phyloP scores from a whole-genome alignment of 192 early-diverging fungal species.

The Gamsiella multidivaricata region DNA sequence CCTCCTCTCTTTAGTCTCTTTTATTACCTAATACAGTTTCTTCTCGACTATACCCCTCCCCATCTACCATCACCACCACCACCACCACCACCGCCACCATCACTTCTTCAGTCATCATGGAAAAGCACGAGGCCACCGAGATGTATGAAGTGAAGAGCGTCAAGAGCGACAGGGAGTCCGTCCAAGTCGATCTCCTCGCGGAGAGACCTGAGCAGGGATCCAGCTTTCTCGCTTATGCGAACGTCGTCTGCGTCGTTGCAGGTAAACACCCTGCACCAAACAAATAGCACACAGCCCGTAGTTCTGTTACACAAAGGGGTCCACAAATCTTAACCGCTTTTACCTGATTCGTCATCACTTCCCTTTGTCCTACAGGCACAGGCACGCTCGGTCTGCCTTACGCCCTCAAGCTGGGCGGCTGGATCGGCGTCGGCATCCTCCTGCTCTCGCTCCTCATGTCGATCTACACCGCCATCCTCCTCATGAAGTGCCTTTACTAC shows the following conservation, averaged over 20 bases:
- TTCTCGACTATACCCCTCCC: too few relatives aligned
- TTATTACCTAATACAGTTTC: too few relatives aligned
- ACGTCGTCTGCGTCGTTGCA: slow-evolving; percentile 78
- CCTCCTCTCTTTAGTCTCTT: too few relatives aligned
- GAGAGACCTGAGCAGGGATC: slow-evolving; percentile 58
- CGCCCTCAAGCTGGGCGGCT: slow-evolving; percentile 78
- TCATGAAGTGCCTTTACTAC: slow-evolving; percentile 80
- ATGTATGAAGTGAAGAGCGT: slow-evolving; percentile 25
- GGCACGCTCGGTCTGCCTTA: slow-evolving; percentile 86
- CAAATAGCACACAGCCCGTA: not conserved
- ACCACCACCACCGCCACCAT: not conserved
- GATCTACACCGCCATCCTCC: slow-evolving; percentile 73
- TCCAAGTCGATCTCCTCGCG: slow-evolving; percentile 29
- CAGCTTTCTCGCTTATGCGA: slow-evolving; percentile 64
- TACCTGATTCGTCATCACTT: not conserved
- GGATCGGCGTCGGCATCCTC: slow-evolving; percentile 76
- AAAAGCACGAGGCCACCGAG: slow-evolving; percentile 16
- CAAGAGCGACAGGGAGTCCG: slow-evolving; percentile 21
- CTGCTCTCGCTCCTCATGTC: slow-evolving; percentile 74
- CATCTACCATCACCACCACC: too few relatives aligned
- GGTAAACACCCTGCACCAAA: slow-evolving; percentile 47
- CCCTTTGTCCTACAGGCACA: slow-evolving; percentile 38
- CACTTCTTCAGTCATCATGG: not conserved
- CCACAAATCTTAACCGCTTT: not conserved
- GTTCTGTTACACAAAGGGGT: not conserved